These are phyloP conservation scores for Fusarium sp. DNA, from an alignment of 2,329 filamentous ascomycete species.

Conservation along the genomic window DNA sequence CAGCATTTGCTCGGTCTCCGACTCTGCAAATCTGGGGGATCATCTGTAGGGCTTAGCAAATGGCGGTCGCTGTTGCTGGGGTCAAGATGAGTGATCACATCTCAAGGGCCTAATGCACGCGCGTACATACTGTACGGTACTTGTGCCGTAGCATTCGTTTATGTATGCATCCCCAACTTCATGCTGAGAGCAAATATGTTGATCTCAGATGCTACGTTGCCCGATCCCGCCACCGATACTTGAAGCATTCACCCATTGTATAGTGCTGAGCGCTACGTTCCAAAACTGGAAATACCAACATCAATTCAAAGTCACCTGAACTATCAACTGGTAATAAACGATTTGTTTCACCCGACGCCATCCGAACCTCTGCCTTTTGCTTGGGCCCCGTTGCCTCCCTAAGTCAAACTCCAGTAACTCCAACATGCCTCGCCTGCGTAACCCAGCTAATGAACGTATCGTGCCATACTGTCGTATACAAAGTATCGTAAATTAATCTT, in stretches of 20 bases:
- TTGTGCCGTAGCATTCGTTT: constrained; percentile 3
- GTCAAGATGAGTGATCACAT: constrained; percentile 16
- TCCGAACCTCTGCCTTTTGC: constrained; percentile 21
- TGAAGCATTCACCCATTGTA: neutral
- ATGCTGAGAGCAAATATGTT: constrained; percentile 4
- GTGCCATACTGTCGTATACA: constrained; percentile 6
- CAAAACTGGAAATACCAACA: constrained; percentile 10
- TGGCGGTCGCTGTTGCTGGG: constrained; percentile 27
- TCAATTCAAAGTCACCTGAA: constrained; percentile 2
- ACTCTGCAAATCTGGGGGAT: constrained; percentile 10
- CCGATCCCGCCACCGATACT: neutral
- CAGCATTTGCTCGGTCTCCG: neutral
- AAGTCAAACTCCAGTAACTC: constrained; percentile 28
- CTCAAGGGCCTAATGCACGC: neutral
- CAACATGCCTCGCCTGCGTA: constrained; percentile 17
- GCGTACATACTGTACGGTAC: neutral
- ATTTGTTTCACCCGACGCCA: constrained; percentile 23
- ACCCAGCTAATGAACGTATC: constrained; percentile 22
- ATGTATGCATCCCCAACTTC: neutral
- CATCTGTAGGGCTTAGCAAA: neutral
- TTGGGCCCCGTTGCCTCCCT: constrained; percentile 6
- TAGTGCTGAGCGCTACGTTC: neutral
- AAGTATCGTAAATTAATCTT: constrained; percentile 7
- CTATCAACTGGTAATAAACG: constrained; percentile 4
- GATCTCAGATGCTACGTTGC: constrained; percentile 19